Conservation (phyloP, 108 stramenopile genomes). For the Discostella pseudostelligera region DNA sequence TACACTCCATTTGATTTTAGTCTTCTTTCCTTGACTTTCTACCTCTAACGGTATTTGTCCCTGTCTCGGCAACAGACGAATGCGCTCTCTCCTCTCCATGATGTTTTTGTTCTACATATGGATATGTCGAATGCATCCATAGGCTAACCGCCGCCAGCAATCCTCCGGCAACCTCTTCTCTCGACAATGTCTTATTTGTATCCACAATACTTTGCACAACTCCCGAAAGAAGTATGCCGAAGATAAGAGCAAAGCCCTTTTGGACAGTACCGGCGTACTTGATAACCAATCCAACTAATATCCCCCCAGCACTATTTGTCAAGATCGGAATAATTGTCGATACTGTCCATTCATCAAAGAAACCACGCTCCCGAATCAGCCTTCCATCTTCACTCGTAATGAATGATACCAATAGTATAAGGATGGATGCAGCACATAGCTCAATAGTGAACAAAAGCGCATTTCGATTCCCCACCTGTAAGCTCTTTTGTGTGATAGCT, state of each 20-base stretch:
- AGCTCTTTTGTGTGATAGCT: conserved; percentile 86
- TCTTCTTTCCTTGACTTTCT: conserved; percentile 33
- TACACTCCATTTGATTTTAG: conserved; percentile 1
- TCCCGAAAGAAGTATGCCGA: conserved; percentile 80
- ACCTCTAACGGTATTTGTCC: neutral
- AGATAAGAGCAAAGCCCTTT: conserved; percentile 90
- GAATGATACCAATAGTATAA: conserved; percentile 51
- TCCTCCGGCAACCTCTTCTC: conserved; percentile 66
- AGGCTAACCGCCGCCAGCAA: conserved; percentile 74
- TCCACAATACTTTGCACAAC: conserved; percentile 58
- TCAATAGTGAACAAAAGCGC: conserved; percentile 88
- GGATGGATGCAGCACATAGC: conserved; percentile 69
- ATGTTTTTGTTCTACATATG: conserved; percentile 32
- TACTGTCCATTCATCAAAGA: conserved; percentile 78
- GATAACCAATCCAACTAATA: conserved; percentile 92
- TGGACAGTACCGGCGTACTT: conserved; percentile 89
- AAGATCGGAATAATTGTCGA: conserved; percentile 81
- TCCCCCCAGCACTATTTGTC: conserved; percentile 86
- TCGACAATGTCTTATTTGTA: conserved; percentile 43
- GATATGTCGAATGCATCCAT: conserved; percentile 77
- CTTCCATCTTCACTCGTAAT: conserved; percentile 60
- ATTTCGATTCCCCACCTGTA: conserved; percentile 78
- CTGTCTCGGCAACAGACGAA: neutral
- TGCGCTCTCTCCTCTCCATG: too few relatives aligned
- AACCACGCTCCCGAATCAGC: conserved; percentile 57